A percentile compares a stretch with the other conserved stretches of the same genome.
phyloP scores from a whole-genome alignment of 2,329 filamentous ascomycete species.

The Colletotrichum sp. region DNA sequence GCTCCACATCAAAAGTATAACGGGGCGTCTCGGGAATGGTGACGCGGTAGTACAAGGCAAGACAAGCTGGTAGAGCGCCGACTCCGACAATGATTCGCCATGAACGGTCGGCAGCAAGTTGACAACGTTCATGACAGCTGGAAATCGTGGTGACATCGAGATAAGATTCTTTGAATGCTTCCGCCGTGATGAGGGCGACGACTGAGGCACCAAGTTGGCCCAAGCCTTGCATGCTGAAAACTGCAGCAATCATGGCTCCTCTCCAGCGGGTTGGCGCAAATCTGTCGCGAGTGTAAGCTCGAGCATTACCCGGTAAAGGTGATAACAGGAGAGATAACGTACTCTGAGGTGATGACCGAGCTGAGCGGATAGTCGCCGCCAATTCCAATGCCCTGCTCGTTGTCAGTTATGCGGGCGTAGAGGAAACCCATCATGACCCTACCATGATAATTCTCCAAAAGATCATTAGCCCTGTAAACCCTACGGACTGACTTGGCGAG shows the following conservation, averaged over 20 bases:
- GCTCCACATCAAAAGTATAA: slow-evolving; percentile 81
- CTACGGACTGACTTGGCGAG: slow-evolving; percentile 64
- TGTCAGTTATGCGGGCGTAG: background rate
- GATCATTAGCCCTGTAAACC: slow-evolving; percentile 64
- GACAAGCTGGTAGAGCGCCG: slow-evolving; percentile 76
- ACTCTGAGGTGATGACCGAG: slow-evolving; percentile 81
- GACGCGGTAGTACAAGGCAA: slow-evolving; percentile 84
- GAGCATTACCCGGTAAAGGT: background rate
- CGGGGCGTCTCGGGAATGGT: slow-evolving; percentile 86
- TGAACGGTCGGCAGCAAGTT: slow-evolving; percentile 75
- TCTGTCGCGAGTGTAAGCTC: slow-evolving; percentile 34
- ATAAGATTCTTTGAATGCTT: slow-evolving; percentile 64
- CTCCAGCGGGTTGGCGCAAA: slow-evolving; percentile 84
- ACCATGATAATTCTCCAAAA: slow-evolving; percentile 81
- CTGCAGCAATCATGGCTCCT: slow-evolving; percentile 82
- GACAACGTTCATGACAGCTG: slow-evolving; percentile 67
- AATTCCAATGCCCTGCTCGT: slow-evolving; percentile 68
- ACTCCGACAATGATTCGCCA: slow-evolving; percentile 85
- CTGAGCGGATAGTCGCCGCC: slow-evolving; percentile 84
- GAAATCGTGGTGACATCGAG: slow-evolving; percentile 35
- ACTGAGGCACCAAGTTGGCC: slow-evolving; percentile 78
- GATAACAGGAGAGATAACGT: slow-evolving; percentile 22
- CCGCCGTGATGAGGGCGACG: slow-evolving; percentile 71
- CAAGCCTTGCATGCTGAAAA: slow-evolving; percentile 85
- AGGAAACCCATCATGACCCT: slow-evolving; percentile 22